phyloP scores from a whole-genome alignment of 2,329 filamentous ascomycete species.

The Lasiodiplodia citricola region DNA sequence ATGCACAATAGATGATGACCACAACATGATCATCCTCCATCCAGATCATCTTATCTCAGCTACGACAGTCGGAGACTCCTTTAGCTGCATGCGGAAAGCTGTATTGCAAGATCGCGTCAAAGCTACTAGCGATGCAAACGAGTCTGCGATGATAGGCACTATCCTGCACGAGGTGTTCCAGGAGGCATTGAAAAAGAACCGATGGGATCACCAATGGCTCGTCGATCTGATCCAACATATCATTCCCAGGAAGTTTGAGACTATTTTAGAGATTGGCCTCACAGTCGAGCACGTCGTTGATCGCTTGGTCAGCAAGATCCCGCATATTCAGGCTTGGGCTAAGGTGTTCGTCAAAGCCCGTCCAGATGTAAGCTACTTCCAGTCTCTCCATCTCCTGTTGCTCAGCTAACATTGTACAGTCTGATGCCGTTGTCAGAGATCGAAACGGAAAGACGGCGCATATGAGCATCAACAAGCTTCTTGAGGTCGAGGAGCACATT shows the following conservation, averaged over 20 bases:
- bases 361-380: slow-evolving; percentile 63
- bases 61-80: slow-evolving; percentile 95
- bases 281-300: slow-evolving; percentile 74
- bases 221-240: slow-evolving; percentile 69
- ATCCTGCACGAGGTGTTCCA: slow-evolving; percentile 97
- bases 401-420: slow-evolving; percentile 49
- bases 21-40: slow-evolving; percentile 87
- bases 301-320: slow-evolving; percentile 82
- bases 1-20: slow-evolving; percentile 81
- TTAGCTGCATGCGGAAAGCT: slow-evolving; percentile 86
- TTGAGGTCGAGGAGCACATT: slow-evolving; percentile 96
- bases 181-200: slow-evolving; percentile 80
- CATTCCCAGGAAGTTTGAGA: slow-evolving; percentile 81
- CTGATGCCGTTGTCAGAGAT: slow-evolving; percentile 77
- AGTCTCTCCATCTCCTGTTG: slow-evolving; percentile 4
- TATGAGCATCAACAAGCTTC: slow-evolving; percentile 88
- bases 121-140: slow-evolving; percentile 78
- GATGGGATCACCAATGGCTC: slow-evolving; percentile 76
- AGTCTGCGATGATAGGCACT: slow-evolving; percentile 87
- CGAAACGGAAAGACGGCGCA: slow-evolving; percentile 75
- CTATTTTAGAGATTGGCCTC: slow-evolving; percentile 85
- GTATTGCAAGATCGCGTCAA: slow-evolving; percentile 96
- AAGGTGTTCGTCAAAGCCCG: slow-evolving; percentile 74
- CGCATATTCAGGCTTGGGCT: slow-evolving; percentile 83
- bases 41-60: slow-evolving; percentile 95